Evolutionary conservation across 208 protist genomes (phyloP).

Genomic region (Vickermania ingenoplastis): DNA sequence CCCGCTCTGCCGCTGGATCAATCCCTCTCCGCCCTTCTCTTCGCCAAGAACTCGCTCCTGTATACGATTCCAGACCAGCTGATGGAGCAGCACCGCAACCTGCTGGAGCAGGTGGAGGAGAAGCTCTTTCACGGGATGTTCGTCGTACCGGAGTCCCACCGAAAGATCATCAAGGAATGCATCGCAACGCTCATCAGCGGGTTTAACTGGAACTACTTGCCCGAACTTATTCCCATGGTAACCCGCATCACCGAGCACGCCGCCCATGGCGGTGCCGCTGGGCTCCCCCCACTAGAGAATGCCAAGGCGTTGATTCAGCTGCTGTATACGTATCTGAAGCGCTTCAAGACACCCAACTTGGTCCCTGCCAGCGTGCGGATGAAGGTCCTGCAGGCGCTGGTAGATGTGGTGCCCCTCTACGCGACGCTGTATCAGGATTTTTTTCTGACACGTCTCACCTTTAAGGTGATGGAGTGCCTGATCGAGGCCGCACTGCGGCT

Average conservation of each 20-base stretch:
- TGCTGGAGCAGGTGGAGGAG: conserved; percentile 52
- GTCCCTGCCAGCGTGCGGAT: conserved; percentile 38
- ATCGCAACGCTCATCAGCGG: conserved; percentile 51
- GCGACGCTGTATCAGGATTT: conserved; percentile 49
- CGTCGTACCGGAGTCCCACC: conserved; percentile 38
- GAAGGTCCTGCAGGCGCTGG: conserved; percentile 23
- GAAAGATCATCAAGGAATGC: conserved; percentile 49
- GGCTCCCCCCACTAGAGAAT: conserved; percentile 8
- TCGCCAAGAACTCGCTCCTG: conserved; percentile 75
- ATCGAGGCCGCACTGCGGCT: conserved; percentile 52
- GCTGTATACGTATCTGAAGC: conserved; percentile 65
- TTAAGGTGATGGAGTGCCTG: conserved; percentile 78
- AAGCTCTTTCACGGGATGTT: conserved; percentile 57
- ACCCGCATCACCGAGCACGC: conserved; percentile 9
- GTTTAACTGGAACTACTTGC: conserved; percentile 78
- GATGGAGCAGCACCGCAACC: conserved; percentile 14
- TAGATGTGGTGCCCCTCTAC: conserved; percentile 45
- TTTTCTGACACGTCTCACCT: conserved; percentile 46
- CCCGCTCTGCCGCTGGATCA: conserved; percentile 34
- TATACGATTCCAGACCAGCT: conserved; percentile 47
- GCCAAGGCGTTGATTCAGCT: conserved; percentile 46
- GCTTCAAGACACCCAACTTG: conserved; percentile 53
- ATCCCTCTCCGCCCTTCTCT: conserved; percentile 71
- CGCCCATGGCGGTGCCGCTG: conserved; percentile 8
- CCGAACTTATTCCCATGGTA: conserved; percentile 52